phyloP scores from a whole-genome alignment of 257 asterid genomes.

The Catharanthus roseus region DNA sequence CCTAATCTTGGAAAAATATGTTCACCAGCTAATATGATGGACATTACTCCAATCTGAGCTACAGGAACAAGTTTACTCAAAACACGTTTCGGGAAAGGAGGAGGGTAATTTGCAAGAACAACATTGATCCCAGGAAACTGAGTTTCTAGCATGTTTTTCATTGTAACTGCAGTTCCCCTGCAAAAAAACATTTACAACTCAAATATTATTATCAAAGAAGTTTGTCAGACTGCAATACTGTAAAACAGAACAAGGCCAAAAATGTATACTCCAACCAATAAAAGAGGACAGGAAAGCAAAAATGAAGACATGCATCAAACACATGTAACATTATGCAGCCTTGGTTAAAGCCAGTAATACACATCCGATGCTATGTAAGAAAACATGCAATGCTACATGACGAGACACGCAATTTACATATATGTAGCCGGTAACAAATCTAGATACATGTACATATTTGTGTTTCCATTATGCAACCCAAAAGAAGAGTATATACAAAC shows the following conservation, averaged over 20 bases:
- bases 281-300: background rate
- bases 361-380: background rate
- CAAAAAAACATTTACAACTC: conserved; percentile 19
- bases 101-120: conserved; percentile 84
- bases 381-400: no score
- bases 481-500: background rate
- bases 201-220: background rate
- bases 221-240: background rate
- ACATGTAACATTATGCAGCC: background rate
- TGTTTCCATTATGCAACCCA: background rate
- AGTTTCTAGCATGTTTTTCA: conserved; percentile 85
- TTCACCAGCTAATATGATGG: conserved; percentile 75
- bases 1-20: conserved; percentile 81
- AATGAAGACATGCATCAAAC: background rate
- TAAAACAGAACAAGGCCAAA: conserved; percentile 3
- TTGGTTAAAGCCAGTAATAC: background rate
- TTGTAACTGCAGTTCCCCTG: conserved; percentile 93
- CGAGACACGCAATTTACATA: background rate
- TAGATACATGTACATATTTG: background rate
- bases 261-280: background rate
- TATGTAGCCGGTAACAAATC: background rate
- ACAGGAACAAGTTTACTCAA: conserved; percentile 80
- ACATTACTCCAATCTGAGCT: conserved; percentile 72
- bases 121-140: conserved; percentile 87
- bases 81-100: conserved; percentile 83